Evolutionary conservation across 2,329 filamentous ascomycete species (phyloP).

Genomic region (Neopestalotiopsis sp.): DNA sequence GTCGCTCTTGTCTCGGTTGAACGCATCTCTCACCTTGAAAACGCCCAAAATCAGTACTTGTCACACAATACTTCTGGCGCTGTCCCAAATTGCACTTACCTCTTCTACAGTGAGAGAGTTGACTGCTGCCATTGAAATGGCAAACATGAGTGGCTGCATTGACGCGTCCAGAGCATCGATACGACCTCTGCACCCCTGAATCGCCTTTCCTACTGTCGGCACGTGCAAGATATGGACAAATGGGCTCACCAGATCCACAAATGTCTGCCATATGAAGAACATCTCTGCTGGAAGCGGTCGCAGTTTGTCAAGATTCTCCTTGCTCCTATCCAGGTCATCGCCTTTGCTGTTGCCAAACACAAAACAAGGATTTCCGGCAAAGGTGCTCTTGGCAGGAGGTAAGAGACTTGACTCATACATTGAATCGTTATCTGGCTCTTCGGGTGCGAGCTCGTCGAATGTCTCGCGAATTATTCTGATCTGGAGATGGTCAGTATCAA

Average conservation of each 20-base stretch:
- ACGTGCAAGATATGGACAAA: constrained; percentile 10
- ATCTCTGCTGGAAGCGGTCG: background rate
- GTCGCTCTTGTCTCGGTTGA: constrained; percentile 43
- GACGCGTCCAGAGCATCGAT: constrained; percentile 30
- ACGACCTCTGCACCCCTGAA: background rate
- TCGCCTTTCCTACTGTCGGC: background rate
- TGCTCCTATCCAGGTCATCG: background rate
- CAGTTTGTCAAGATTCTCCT: background rate
- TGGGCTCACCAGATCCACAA: background rate
- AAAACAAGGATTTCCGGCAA: background rate
- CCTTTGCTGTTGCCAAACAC: background rate
- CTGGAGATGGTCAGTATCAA: background rate
- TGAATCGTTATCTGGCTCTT: background rate
- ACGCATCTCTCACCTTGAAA: constrained; percentile 36
- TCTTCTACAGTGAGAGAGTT: constrained; percentile 63
- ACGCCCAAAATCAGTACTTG: background rate
- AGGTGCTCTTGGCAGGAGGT: background rate
- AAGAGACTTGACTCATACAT: background rate
- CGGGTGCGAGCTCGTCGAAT: background rate
- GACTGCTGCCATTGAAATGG: constrained; percentile 61
- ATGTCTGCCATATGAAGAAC: background rate
- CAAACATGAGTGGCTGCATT: constrained; percentile 59
- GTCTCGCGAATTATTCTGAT: background rate
- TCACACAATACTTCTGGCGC: background rate
- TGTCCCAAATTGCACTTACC: constrained; percentile 37